Conservation (phyloP, 768 basidiomycete genomes). For the Chiua virens region DNA sequence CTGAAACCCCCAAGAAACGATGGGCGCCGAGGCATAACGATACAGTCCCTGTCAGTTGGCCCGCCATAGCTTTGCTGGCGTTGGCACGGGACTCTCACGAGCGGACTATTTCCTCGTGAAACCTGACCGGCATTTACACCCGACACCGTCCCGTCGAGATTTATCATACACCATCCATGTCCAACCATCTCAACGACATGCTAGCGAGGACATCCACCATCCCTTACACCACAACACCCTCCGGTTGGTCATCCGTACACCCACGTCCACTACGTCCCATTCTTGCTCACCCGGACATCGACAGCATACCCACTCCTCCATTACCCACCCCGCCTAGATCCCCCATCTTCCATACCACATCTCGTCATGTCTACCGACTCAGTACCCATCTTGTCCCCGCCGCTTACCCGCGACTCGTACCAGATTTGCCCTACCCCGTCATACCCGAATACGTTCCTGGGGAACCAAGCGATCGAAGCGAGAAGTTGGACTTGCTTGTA, state of each 20-base stretch:
- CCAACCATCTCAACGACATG: background rate
- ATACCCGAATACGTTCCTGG: conserved; percentile 12
- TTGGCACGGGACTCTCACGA: too few relatives aligned
- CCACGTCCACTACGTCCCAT: conserved; percentile 24
- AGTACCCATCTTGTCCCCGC: conserved; percentile 33
- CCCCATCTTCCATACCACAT: conserved; percentile 18
- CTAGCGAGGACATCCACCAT: conserved; percentile 14
- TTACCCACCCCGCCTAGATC: conserved; percentile 23
- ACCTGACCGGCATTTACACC: too few relatives aligned
- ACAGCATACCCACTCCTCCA: conserved; percentile 4
- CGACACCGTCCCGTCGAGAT: too few relatives aligned
- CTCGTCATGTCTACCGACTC: conserved; percentile 18
- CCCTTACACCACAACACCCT: conserved; percentile 15
- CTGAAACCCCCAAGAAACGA: too few relatives aligned
- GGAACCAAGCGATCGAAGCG: conserved; percentile 9
- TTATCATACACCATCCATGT: too few relatives aligned
- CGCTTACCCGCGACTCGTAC: conserved; percentile 25
- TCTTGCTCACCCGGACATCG: conserved; percentile 9
- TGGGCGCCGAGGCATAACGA: too few relatives aligned
- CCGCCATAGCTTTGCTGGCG: too few relatives aligned
- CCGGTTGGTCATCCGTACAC: conserved; percentile 17
- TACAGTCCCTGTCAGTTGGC: too few relatives aligned
- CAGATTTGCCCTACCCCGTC: conserved; percentile 23
- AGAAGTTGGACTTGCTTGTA: conserved; percentile 6
- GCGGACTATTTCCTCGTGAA: too few relatives aligned